A percentile compares a stretch with the other conserved stretches of the same genome.
Conservation (phyloP, 192 early-diverging fungal genomes). For the Mortierella alpina region DNA sequence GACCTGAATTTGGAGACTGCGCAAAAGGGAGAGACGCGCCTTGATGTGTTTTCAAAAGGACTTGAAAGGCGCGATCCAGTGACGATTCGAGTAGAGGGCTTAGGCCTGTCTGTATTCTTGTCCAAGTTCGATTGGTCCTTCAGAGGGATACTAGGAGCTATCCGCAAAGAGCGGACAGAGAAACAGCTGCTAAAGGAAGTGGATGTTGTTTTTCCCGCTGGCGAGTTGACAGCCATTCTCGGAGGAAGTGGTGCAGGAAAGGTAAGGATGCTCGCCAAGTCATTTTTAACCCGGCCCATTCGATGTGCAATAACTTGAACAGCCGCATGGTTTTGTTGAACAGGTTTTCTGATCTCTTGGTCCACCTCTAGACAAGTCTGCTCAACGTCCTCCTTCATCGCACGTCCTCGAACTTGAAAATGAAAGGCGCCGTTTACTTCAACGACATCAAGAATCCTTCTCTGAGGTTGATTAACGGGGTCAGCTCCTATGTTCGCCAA, state of each 20-base stretch:
- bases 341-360: not conserved
- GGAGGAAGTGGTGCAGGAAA: constrained; percentile 54
- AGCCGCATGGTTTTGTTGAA: not conserved
- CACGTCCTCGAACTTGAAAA: constrained; percentile 14
- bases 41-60: constrained; percentile 47
- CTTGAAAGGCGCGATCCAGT: constrained; percentile 34
- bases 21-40: constrained; percentile 27
- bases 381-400: constrained; percentile 41
- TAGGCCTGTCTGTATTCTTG: constrained; percentile 25
- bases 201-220: constrained; percentile 50
- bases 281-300: not conserved
- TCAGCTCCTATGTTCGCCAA: constrained; percentile 50
- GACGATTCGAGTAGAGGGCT: constrained; percentile 41
- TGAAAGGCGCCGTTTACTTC: constrained; percentile 30
- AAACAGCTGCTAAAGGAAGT: constrained; percentile 43
- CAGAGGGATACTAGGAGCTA: constrained; percentile 9
- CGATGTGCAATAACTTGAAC: not conserved
- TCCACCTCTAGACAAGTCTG: constrained; percentile 31
- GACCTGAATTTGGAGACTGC: constrained; percentile 19
- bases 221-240: constrained; percentile 45
- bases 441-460: constrained; percentile 49
- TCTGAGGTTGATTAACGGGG: constrained; percentile 31
- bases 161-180: constrained; percentile 20
- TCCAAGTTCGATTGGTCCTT: constrained; percentile 38
- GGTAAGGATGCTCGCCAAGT: constrained; percentile 2